phyloP scores from a whole-genome alignment of 2,329 filamentous ascomycete genomes.

The Fusarium gaditjirri region DNA sequence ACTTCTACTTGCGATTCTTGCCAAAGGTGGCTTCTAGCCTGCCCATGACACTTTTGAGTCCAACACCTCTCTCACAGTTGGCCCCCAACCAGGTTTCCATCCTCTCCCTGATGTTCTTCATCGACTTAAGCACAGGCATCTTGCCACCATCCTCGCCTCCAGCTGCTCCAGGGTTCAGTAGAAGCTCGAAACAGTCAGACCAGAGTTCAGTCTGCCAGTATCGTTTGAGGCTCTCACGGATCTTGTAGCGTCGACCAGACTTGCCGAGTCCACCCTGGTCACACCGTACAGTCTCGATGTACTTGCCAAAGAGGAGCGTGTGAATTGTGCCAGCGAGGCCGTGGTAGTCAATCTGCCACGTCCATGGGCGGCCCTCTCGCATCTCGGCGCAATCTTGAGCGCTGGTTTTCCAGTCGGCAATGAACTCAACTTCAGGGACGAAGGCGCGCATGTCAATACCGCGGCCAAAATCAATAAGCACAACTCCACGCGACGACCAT shows the following conservation, averaged over 20 bases:
- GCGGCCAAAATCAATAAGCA: slow-evolving; percentile 93
- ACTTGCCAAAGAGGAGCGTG: slow-evolving; percentile 90
- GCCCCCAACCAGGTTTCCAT: slow-evolving; percentile 87
- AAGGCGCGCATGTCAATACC: slow-evolving; percentile 95
- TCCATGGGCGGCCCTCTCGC: slow-evolving; percentile 93
- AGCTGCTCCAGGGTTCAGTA: slow-evolving; percentile 83
- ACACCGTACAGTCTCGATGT: slow-evolving; percentile 81
- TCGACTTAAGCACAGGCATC: slow-evolving; percentile 78
- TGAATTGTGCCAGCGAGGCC: slow-evolving; percentile 90
- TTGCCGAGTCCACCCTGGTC: slow-evolving; percentile 66
- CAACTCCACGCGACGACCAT: slow-evolving; percentile 83
- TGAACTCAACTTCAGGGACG: slow-evolving; percentile 77
- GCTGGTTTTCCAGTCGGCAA: slow-evolving; percentile 93
- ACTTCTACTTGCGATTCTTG: slow-evolving; percentile 48
- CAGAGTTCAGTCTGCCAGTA: slow-evolving; percentile 98
- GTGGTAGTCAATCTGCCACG: slow-evolving; percentile 96
- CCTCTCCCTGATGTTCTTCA: slow-evolving; percentile 74
- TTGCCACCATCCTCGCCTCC: slow-evolving; percentile 71
- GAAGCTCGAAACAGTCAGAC: slow-evolving; percentile 81
- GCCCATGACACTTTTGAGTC: slow-evolving; percentile 76
- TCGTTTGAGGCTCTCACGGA: slow-evolving; percentile 86
- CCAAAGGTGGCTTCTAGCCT: slow-evolving; percentile 67
- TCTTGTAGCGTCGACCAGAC: slow-evolving; percentile 75
- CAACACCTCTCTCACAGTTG: slow-evolving; percentile 83
- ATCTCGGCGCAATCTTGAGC: slow-evolving; percentile 94